Evolutionary conservation across 1,284 basidiomycete species (phyloP), one percentile per base, ranked within the genome.

Genomic region (Erythrobasidium hasegawianum): DNA sequence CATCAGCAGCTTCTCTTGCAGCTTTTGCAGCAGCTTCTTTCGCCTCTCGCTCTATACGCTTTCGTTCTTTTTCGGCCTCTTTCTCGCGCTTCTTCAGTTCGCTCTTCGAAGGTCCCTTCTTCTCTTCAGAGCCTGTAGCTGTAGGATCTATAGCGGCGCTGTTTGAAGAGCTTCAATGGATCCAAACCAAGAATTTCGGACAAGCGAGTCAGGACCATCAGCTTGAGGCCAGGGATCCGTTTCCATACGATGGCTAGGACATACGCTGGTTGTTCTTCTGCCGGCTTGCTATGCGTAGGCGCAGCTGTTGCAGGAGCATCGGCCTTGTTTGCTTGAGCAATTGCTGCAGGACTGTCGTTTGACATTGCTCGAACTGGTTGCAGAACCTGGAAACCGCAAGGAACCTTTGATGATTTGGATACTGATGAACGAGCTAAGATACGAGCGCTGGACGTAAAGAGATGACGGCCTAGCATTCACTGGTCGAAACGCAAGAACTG

Each of bases 41-140:
- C 14, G 88, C 90, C 4, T 87, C 89, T 78, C 92, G 94, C 78
- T 87, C 88, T 24, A 87, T 89, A 76, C 78, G 77, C 57, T 72
- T 67, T 56, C 74, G 72, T 68, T 79, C 78, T 73, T 98, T 97
- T 79, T 96, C 92, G 18, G 87, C 88, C 69, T 89, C 88, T 78
- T 95, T 96, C 29, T 89, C 89, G 38, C 86, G 84, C 80, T 94
- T 96, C 82, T 97, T 97, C 70, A 93, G 80, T 75, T 95, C 92
- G 76, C 83, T 91, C 80, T 97, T 97, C 67, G 88, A 87, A 7
- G 88, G 87, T 24, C 68, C 68, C 39, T 64, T 64, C 54, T 64
- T 64, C 41, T 64, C 61, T 20, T 57, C 61, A 11, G 14, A 39
- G 45, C 2, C n/a, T n/a, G 24, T 41, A 56, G 61, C 50, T 41